Evolutionary conservation across 768 basidiomycete species (phyloP).

Genomic region (Pholiota microspora): DNA sequence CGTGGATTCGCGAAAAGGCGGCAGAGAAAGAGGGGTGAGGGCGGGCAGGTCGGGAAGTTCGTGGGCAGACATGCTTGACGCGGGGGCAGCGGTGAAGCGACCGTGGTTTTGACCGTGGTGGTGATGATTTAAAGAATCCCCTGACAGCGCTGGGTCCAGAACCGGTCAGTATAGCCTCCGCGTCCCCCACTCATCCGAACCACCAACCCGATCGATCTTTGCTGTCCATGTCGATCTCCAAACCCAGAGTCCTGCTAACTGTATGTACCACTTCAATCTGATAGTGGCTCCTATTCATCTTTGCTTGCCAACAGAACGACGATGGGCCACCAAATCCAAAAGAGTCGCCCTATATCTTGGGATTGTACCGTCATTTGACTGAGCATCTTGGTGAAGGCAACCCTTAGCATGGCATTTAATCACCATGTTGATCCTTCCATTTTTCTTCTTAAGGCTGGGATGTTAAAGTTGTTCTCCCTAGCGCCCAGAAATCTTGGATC

Average conservation of each 20-base stretch:
- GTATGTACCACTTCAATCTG: conserved; percentile 19
- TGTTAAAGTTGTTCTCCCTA: conserved; percentile 78
- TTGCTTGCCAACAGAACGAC: conserved; percentile 58
- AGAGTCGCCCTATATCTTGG: conserved; percentile 76
- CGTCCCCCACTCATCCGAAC: not conserved
- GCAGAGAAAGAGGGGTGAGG: conserved; percentile 26
- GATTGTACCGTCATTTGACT: conserved; percentile 62
- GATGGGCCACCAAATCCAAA: conserved; percentile 70
- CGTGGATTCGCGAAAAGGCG: conserved; percentile 6
- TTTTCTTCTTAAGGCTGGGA: conserved; percentile 60
- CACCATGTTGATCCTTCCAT: not conserved
- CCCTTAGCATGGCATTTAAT: conserved; percentile 9
- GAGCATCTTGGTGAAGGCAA: conserved; percentile 50
- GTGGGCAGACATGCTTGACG: conserved; percentile 11
- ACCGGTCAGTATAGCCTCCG: not conserved
- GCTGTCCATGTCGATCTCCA: conserved; percentile 13
- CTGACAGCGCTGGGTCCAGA: not conserved
- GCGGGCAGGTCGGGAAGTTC: conserved; percentile 20
- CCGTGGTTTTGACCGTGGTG: conserved; percentile 3
- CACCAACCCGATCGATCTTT: not conserved
- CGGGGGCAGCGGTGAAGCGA: conserved; percentile 1
- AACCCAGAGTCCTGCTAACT: conserved; percentile 39
- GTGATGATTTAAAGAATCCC: conserved; percentile 3
- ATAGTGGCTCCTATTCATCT: not conserved
- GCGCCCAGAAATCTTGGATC: conserved; percentile 86